Conservation (phyloP, 441 rosid species). For the Corymbia calophylla region DNA sequence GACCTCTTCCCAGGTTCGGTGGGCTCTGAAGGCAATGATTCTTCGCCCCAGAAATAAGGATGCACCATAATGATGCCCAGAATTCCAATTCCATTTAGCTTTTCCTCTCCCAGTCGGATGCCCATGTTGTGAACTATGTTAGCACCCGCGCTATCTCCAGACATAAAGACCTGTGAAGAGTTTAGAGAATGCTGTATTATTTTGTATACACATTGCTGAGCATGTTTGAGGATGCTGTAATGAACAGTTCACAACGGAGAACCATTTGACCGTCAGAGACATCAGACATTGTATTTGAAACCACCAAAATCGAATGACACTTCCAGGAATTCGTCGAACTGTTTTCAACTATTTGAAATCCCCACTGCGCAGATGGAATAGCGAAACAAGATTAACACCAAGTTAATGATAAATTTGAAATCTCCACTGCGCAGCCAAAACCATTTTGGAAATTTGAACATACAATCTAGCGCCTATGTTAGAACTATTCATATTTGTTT, state of each 20-base stretch:
- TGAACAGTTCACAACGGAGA: background rate
- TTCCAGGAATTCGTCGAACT: background rate
- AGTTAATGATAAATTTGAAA: background rate
- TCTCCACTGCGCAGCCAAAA: background rate
- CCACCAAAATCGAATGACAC: background rate
- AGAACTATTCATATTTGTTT: background rate
- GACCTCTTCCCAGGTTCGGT: background rate
- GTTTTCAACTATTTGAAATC: background rate
- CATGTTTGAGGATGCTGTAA: background rate
- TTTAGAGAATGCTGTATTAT: background rate
- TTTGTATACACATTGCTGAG: background rate
- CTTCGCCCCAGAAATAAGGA: slow-evolving; percentile 1
- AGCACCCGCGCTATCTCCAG: slow-evolving; percentile 13
- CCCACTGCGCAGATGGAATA: background rate
- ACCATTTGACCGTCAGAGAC: background rate
- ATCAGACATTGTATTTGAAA: background rate
- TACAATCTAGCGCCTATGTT: background rate
- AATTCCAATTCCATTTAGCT: background rate
- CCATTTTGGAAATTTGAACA: background rate
- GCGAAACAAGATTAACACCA: background rate
- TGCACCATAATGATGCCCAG: background rate
- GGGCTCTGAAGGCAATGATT: background rate
- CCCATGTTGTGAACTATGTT: slow-evolving; percentile 6
- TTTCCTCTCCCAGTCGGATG: background rate
- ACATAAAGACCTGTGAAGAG: background rate